Base-by-base conservation (phyloP, 495 filamentous ascomycete genomes). In the Letharia lupina region DNA sequence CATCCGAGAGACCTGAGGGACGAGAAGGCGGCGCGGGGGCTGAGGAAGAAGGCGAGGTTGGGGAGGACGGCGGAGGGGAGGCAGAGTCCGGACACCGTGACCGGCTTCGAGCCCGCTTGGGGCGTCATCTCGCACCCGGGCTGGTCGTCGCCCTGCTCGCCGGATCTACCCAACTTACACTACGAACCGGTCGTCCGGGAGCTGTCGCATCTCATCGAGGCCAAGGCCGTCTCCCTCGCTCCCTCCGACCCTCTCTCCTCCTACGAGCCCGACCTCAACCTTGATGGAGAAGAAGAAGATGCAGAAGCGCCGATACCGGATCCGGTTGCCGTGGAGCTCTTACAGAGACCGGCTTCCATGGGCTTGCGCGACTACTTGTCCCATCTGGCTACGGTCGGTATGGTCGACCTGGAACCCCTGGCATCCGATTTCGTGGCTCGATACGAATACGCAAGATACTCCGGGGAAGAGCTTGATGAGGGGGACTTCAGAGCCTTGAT, bases 161-260 rank as follows among this genome's bases (percentile, higher is more conserved):
- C 79, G 4, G 89, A 95, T 70, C 75, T 95, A 3, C 86, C 91
- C 8, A 85, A 92, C 69, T 75, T 97, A 13, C 86, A 93, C 57
- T 97, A 93, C 73, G 79, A 79, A 48, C 84, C 83, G 0, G 90
- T 98, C n/a, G 83, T 98, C 16, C 78, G 80, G 28, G 95, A 98
- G 77, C 80, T 98, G 18, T 90, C 93, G 3, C 89, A 96, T 71
- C 80, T 98, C 33, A 91, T 98, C 65, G 94, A 98, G 75, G 93
- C 91, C 0, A 92, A 92, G 76, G 94, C 92, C 10, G 86, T 94
- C 16, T 89, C 91, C 1, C 80, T 94, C 48, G 91, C 91, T 3
- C 89, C 89, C 1, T 75, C 81, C 0, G 87, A 92, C 68, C 79
- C 80, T 5, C 65, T 77, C 13, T 68, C 70, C 6, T 39, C 47